Evolutionary conservation across 176 grass and related monocot species (phyloP), one percentile per base, ranked within the genome.

Genomic region (Paspalum notatum): DNA sequence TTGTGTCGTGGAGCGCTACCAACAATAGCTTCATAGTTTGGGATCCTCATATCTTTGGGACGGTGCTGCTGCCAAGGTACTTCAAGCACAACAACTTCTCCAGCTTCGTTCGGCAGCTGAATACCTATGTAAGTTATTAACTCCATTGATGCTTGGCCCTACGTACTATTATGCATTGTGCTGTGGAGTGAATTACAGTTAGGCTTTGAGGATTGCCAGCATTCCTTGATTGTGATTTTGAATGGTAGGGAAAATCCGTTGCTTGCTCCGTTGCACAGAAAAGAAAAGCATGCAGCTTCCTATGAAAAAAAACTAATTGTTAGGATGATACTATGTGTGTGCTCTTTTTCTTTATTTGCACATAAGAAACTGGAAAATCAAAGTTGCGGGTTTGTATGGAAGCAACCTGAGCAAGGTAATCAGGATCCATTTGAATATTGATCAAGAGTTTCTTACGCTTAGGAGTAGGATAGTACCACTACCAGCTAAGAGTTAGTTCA

Each of bases 41-140:
- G 95, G 86, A 98, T 91, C 90, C 95, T 20, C 86, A 98, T 76
- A 45, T 89, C 2, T 86, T 98, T 74, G 83, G 90, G 0, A 95
- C 71, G 1, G 84, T 84, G 68, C 74, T 98, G 54, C 73, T 98
- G 64, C 95, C 90, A 18, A 88, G 77, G 60, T 91, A 91, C 76
- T 98, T 98, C 95, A 98, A 98, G 92, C 95, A 98, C 88, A 91
- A 91, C 73, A 98, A 98, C 85, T 98, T 95, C 92, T 98, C 95
- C 52, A 98, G 95, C 86, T 98, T 98, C 61, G 95, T 98, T 27
- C 87, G 95, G 54, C 95, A 95, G 88, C 90, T 98, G 53, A 98
- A 98, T 62, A 98, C 95, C 51, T 98, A 98, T 48, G 95, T 98
- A 85, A 98, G 90, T 80, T 60, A 1, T 84, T 15, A 26, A 5